Evolutionary conservation across 163 green algal species (phyloP), one percentile per base, ranked within the genome.

Genomic region (Trebouxia gelatinosa): DNA sequence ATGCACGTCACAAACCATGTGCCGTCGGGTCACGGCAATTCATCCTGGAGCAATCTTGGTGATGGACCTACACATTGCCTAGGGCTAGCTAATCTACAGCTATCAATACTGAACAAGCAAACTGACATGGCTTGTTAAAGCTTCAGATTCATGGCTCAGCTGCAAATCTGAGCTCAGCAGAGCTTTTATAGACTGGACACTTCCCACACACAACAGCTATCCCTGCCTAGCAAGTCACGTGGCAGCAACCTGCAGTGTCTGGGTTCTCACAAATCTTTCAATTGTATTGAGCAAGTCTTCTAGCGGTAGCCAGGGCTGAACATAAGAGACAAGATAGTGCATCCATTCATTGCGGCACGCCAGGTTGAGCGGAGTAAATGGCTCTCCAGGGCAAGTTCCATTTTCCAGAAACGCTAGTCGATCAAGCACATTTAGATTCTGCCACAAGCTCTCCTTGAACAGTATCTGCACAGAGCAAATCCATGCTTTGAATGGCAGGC

Each of bases 311-410:
- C 59, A 68, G 3, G 59, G 59, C 59, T 68, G 59, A 32, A 68
- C 59, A 43, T 68, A 68, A 23, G 59, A 68, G 6, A 68, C 31
- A 39, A 68, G 31, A 11, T 68, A 68, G 59, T 68, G 59, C 59
- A 68, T 68, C 59, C 59, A 68, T 13, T 68, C 28, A 39, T 68
- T 68, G 29, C 59, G 59, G 29, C 59, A 68, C 31, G 39, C 19
- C 6, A 43, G 2, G 31, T 68, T 39, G 29, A 68, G 59, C 5
- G 59, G 59, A 5, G 59, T 68, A 23, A 32, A n/a, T 5, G 29
- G 23, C 9, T 39, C 23, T 11, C 29, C 59, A 40, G 59, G 59
- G 23, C 59, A 68, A 2, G 13, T 39, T 2, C 29, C 59, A 6
- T 39, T 38, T 31, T 68, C 59, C 59, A 68, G 59, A 21, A 68